phyloP scores from a whole-genome alignment of 1,139 yeast genomes.

The Pichia sp. region DNA sequence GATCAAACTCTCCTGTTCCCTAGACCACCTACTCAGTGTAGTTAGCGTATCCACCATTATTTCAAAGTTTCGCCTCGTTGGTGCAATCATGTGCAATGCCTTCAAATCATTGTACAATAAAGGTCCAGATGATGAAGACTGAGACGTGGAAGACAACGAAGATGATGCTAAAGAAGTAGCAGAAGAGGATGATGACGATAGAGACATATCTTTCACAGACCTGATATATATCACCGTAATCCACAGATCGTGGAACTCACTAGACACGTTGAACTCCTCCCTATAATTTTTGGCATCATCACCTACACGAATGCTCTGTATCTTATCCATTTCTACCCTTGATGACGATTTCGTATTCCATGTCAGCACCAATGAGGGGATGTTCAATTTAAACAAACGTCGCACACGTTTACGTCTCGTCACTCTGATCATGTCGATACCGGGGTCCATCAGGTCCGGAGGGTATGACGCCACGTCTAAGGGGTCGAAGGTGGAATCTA shows the following conservation, averaged over 20 bases:
- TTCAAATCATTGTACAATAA: constrained; percentile 22
- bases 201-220: not conserved
- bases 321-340: constrained; percentile 7
- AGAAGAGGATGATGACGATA: too few species aligned
- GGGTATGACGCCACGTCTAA: constrained; percentile 8
- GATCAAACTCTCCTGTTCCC: constrained; percentile 10
- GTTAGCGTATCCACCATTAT: constrained; percentile 33
- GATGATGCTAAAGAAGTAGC: too few species aligned
- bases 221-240: constrained; percentile 58
- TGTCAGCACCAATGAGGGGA: constrained; percentile 4
- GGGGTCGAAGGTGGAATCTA: constrained; percentile 5
- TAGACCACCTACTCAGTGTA: constrained; percentile 6
- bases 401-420: constrained; percentile 8
- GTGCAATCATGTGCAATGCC: constrained; percentile 68
- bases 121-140: not conserved
- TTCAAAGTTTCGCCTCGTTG: constrained; percentile 53
- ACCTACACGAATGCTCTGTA: constrained; percentile 60
- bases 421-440: constrained; percentile 17
- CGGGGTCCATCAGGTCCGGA: constrained; percentile 7
- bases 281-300: constrained; percentile 73
- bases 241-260: constrained; percentile 66
- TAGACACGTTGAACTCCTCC: constrained; percentile 71
- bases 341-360: constrained; percentile 11
- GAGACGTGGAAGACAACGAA: not conserved
- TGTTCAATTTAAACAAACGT: constrained; percentile 5